Percentiles rank a stretch among this genome's conserved stretches.
Conservation (phyloP, 2,329 filamentous ascomycete genomes). For the Pseudogymnoascus sp. region DNA sequence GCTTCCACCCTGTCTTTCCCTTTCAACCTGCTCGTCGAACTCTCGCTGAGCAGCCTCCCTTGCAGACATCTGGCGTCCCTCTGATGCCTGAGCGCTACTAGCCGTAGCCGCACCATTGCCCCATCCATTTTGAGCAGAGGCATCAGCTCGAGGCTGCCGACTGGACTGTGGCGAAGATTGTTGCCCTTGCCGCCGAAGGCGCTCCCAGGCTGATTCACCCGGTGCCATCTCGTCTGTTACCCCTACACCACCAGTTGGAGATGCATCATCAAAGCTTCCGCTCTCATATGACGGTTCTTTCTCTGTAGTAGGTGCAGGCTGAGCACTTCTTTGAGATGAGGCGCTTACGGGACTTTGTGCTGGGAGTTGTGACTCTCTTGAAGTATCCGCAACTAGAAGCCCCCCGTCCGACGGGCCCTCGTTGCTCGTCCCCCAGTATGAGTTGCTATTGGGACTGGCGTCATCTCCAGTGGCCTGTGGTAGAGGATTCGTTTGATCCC, state of each 20-base stretch:
- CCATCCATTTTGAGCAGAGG: not conserved
- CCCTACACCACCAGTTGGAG: slow-evolving; percentile 22
- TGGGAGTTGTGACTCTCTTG: not conserved
- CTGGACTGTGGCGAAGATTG: not conserved
- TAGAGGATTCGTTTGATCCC: not conserved
- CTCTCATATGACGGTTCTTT: not conserved
- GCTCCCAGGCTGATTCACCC: slow-evolving; percentile 28
- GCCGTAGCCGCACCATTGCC: not conserved
- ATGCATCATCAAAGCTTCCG: slow-evolving; percentile 23
- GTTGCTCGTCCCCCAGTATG: slow-evolving; percentile 12
- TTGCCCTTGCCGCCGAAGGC: slow-evolving; percentile 18
- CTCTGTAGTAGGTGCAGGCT: not conserved
- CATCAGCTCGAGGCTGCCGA: not conserved
- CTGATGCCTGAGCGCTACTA: not conserved
- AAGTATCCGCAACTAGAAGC: not conserved
- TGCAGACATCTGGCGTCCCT: not conserved
- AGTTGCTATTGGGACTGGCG: slow-evolving; percentile 25
- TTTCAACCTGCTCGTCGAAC: slow-evolving; percentile 28
- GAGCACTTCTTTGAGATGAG: not conserved
- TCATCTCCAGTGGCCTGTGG: slow-evolving; percentile 15
- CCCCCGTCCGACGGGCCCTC: slow-evolving; percentile 5
- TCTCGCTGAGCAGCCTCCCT: slow-evolving; percentile 23
- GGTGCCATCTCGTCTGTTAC: slow-evolving; percentile 13
- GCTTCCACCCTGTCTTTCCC: slow-evolving; percentile 25
- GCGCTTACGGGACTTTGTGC: not conserved